Base-by-base conservation (phyloP, 2,329 filamentous ascomycete species). In the Dryadomyces sulphureus region DNA sequence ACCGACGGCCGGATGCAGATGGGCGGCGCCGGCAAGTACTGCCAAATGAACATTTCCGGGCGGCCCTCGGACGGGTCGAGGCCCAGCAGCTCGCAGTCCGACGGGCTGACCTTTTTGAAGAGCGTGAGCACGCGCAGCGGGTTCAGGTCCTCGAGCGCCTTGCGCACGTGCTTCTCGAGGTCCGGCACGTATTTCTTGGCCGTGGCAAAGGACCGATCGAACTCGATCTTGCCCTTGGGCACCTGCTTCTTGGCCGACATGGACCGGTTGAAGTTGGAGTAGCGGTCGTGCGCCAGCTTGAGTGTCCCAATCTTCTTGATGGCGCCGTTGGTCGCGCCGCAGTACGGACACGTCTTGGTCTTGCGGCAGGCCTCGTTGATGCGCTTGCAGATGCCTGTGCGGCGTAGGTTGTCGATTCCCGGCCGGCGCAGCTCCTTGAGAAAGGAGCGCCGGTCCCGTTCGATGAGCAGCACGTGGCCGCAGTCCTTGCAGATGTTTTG, bases 401-500 rank as follows among this genome's bases (percentile, higher is more conserved):
- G 79, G 52, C 85, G 79, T 51, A 96, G 68, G 54, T 90, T 94
- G 62, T 98, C 92, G 56, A 94, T 77, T 34, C 81, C 79, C 0
- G 86, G 86, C 21, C 80, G 75, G 51, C 90, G 77, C 58, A 96
- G 70, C 54, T 88, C 82, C 50, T 77, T 83, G n/a, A 95, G 68
- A 54, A 82, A 93, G 4, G 71, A 65, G 36, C 84, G 79, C 53
- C 86, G 79, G 55, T 94, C 86, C 19, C 75, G 68, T 59, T 95
- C 88, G 34, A 83, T 78, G 21, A 98, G 73, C 46, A 98, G 66
- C 7, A 96, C 82, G 50, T 76, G 76, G 21, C 86, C 85, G 60
- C 92, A 98, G 58, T 89, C 80, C 68, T 94, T 98, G 79, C 92
- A 98, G 53, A 98, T 93, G 57, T 92, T 84, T 60, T 96, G 89